A percentile compares a stretch with the other conserved stretches of the same genome.
Conservation (phyloP, 1,284 basidiomycete species). For the Singerocomus inundabilis region DNA sequence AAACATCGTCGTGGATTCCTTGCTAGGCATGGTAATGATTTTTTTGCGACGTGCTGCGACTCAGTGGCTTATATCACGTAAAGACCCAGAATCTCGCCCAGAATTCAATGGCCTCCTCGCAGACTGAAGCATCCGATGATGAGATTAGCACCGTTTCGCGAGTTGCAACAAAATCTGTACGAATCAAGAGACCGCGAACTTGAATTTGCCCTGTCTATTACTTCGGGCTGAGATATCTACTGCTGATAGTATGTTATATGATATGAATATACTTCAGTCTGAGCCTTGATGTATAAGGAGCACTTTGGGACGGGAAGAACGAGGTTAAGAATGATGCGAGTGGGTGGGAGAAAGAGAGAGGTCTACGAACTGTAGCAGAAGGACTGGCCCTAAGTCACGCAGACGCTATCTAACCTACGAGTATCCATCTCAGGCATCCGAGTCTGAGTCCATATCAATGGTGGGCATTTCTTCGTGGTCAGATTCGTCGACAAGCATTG, state of each 20-base stretch:
- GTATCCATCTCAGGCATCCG: slow-evolving; percentile 26
- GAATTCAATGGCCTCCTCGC: slow-evolving; percentile 7
- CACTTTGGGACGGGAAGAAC: no score
- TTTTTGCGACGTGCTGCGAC: slow-evolving; percentile 1
- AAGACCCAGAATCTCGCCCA: slow-evolving; percentile 27
- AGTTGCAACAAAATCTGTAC: slow-evolving; percentile 14
- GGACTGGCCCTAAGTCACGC: no score
- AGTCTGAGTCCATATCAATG: slow-evolving; percentile 53
- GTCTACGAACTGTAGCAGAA: no score
- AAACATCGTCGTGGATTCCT: slow-evolving; percentile 52
- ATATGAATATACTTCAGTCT: not conserved
- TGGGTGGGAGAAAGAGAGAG: no score
- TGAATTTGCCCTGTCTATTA: slow-evolving; percentile 6
- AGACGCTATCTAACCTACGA: no score
- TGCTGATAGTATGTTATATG: not conserved
- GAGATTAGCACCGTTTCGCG: slow-evolving; percentile 28
- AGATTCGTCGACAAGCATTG: slow-evolving; percentile 33
- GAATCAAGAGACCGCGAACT: slow-evolving; percentile 20
- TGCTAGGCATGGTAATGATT: slow-evolving; percentile 46
- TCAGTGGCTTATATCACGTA: not conserved
- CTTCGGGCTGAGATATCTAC: not conserved
- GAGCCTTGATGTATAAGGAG: no score
- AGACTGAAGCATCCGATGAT: slow-evolving; percentile 45
- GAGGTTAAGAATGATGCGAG: no score
- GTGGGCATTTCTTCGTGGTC: slow-evolving; percentile 55